These are phyloP conservation scores for Cucumis variabilis DNA, from an alignment of 331 rosid genomes.

Conservation along the genomic window DNA sequence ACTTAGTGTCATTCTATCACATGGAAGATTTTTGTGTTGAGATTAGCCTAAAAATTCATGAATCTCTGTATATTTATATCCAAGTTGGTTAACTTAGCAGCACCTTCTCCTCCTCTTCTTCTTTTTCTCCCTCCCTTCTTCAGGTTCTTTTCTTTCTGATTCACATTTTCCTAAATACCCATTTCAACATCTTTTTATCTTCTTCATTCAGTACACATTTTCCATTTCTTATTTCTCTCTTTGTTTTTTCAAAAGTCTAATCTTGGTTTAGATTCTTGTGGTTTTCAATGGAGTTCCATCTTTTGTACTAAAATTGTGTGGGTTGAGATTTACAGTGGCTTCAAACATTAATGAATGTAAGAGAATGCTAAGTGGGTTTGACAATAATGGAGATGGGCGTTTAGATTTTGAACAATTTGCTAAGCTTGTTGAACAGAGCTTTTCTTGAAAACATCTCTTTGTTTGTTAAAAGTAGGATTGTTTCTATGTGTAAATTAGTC, in stretches of 20 bases:
- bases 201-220: slow-evolving; percentile 33
- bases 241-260: slow-evolving; percentile 21
- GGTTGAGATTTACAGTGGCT: too few relatives aligned
- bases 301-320: too few relatives aligned
- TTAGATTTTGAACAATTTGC: slow-evolving; percentile 49
- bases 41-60: background rate
- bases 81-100: background rate
- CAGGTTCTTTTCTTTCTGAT: slow-evolving; percentile 36
- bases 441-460: background rate
- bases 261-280: too few relatives aligned
- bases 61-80: background rate
- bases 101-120: background rate
- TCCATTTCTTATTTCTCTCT: background rate
- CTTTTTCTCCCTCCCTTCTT: slow-evolving; percentile 24
- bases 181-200: background rate
- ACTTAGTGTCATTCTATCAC: background rate
- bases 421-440: slow-evolving; percentile 45
- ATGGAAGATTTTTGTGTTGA: background rate
- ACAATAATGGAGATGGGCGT: slow-evolving; percentile 46
- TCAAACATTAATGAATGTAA: too few relatives aligned
- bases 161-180: slow-evolving; percentile 28
- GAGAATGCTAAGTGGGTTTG: slow-evolving; percentile 40
- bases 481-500: background rate
- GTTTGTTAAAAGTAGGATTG: background rate
- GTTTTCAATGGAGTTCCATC: too few relatives aligned